phyloP scores from a whole-genome alignment of 345 rosid genomes.

The Microthlaspi erraticum region DNA sequence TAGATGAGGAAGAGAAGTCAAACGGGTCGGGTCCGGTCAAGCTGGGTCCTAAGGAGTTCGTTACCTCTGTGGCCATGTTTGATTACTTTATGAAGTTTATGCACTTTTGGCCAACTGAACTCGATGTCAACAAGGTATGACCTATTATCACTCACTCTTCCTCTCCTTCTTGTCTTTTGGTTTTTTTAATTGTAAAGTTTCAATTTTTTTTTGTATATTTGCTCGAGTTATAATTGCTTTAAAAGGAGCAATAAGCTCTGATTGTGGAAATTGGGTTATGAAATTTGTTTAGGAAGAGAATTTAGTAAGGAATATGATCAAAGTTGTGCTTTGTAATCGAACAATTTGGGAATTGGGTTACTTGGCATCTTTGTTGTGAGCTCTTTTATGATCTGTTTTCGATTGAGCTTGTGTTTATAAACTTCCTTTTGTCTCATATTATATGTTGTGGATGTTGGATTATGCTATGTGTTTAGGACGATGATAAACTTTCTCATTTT shows the following conservation, averaged over 20 bases:
- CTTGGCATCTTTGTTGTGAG: not conserved
- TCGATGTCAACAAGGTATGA: constrained; percentile 68
- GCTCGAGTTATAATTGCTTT: not conserved
- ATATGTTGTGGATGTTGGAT: constrained; percentile 16
- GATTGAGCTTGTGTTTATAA: not conserved
- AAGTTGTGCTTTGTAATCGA: not conserved
- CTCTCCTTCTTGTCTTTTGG: not conserved
- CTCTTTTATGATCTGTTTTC: not conserved
- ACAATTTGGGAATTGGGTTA: not conserved
- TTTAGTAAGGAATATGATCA: constrained; percentile 4
- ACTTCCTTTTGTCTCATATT: not conserved
- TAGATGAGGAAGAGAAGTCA: constrained; percentile 45
- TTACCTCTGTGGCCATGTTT: constrained; percentile 73
- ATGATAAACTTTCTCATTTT: not conserved
- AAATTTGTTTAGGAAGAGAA: not conserved
- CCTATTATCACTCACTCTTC: not conserved
- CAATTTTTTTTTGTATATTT: not conserved
- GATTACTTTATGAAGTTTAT: constrained; percentile 69
- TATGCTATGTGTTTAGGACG: not conserved
- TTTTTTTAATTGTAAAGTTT: constrained; percentile 7
- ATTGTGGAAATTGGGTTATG: not conserved
- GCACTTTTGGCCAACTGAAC: constrained; percentile 69
- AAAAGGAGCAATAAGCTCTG: not conserved
- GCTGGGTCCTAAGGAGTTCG: constrained; percentile 87
- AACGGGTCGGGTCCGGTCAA: constrained; percentile 48